These are phyloP conservation scores for Claviceps sp. DNA, from an alignment of 2,329 filamentous ascomycete genomes.

Conservation along the genomic window DNA sequence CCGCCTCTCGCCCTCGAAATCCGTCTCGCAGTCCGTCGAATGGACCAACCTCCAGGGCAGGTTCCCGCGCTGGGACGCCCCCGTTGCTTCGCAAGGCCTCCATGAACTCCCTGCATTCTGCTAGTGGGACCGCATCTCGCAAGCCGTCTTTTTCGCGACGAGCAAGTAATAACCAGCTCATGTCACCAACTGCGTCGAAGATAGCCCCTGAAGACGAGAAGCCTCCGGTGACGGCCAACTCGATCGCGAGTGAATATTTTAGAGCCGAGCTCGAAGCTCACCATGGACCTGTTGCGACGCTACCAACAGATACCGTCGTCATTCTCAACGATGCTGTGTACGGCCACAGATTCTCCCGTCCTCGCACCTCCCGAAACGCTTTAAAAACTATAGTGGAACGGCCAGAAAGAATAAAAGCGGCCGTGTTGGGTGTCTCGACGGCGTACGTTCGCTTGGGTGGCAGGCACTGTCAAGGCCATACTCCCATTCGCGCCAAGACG, in stretches of 20 bases:
- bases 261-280: conserved; percentile 54
- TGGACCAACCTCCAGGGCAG: conserved; percentile 29
- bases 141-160: conserved; percentile 31
- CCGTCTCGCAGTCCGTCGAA: conserved; percentile 30
- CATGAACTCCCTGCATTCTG: conserved; percentile 41
- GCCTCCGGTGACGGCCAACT: conserved; percentile 31
- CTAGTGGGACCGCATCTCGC: conserved; percentile 24
- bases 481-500: conserved; percentile 52
- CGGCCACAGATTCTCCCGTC: conserved; percentile 80
- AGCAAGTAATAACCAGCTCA: conserved; percentile 31
- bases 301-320: conserved; percentile 54
- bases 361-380: conserved; percentile 57
- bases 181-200: conserved; percentile 22
- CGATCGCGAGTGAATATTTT: conserved; percentile 57
- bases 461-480: conserved; percentile 56
- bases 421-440: conserved; percentile 65
- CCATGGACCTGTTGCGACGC: conserved; percentile 29
- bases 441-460: conserved; percentile 87
- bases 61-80: conserved; percentile 35
- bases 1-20: conserved; percentile 23
- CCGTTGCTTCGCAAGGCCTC: conserved; percentile 42
- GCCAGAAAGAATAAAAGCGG: conserved; percentile 79
- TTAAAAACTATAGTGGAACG: conserved; percentile 81
- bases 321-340: conserved; percentile 91
- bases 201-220: conserved; percentile 17